Percentiles rank a stretch among this genome's conserved stretches.
These are phyloP conservation scores for Luvunga scandens DNA, from an alignment of 345 rosid genomes.

Conservation along the genomic window DNA sequence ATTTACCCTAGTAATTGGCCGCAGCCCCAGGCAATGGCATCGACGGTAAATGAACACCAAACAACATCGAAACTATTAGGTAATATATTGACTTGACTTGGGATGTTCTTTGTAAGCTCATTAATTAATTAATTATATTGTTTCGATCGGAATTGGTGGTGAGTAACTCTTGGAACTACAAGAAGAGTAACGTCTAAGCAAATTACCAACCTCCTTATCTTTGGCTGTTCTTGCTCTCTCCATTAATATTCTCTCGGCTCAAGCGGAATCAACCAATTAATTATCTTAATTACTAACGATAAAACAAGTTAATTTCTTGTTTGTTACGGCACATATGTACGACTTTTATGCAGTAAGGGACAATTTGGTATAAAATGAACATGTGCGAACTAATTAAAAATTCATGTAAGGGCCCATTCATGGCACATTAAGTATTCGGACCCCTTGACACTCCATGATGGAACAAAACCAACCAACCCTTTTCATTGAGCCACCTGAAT, in stretches of 20 bases:
- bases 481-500: not conserved
- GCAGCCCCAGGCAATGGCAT: too few species aligned
- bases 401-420: too few species aligned
- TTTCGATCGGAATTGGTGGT: not conserved
- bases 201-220: not conserved
- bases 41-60: too few species aligned
- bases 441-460: not conserved
- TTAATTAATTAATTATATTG: not conserved
- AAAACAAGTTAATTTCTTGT: not conserved
- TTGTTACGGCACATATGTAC: conserved; percentile 3
- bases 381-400: not conserved
- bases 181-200: conserved; percentile 30
- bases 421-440: not conserved
- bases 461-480: not conserved
- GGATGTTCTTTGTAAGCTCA: not conserved
- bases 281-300: too few species aligned
- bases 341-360: not conserved
- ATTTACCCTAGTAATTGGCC: too few species aligned
- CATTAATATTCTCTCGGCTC: conserved; percentile 1
- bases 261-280: not conserved
- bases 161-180: conserved; percentile 1
- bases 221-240: not conserved
- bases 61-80: too few species aligned
- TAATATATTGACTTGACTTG: too few species aligned
- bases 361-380: not conserved